A percentile compares a stretch with the other conserved stretches of the same genome.
These are phyloP conservation scores for Thermothielavioides terrestris DNA, from an alignment of 495 filamentous ascomycete genomes.

Conservation along the genomic window DNA sequence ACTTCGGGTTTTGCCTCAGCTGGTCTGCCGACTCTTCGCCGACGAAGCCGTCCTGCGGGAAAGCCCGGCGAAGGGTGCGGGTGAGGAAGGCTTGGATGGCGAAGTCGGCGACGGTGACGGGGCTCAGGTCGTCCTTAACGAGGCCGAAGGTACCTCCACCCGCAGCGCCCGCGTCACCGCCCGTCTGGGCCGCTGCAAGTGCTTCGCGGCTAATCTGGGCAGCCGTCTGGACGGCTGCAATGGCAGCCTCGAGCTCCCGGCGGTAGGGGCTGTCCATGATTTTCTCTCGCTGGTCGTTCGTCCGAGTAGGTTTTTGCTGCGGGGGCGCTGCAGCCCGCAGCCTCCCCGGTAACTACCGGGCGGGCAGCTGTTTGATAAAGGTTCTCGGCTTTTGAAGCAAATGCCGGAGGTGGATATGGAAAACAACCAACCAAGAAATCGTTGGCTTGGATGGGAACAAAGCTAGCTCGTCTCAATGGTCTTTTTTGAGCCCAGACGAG, in stretches of 20 bases:
- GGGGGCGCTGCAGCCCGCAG: too few species aligned
- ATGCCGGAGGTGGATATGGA: too few species aligned
- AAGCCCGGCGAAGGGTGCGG: conserved; percentile 42
- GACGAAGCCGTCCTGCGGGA: conserved; percentile 51
- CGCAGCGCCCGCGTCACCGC: too few species aligned
- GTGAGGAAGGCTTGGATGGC: conserved; percentile 57
- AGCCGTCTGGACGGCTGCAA: conserved; percentile 25
- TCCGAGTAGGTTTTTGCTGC: background rate
- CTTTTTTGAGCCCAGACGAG: too few species aligned
- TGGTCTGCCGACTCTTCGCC: conserved; percentile 53
- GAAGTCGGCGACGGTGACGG: conserved; percentile 62
- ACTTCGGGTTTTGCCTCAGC: conserved; percentile 39
- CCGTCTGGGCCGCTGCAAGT: conserved; percentile 18
- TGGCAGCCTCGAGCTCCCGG: conserved; percentile 26
- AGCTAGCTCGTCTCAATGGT: too few species aligned
- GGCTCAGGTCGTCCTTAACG: conserved; percentile 50
- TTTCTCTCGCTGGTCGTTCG: background rate
- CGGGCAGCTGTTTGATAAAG: too few species aligned
- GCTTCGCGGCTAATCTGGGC: conserved; percentile 31
- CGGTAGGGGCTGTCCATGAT: conserved; percentile 32
- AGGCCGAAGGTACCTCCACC: conserved; percentile 3
- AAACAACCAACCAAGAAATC: too few species aligned
- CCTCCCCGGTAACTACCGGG: too few species aligned
- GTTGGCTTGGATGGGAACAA: too few species aligned
- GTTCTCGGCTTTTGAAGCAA: too few species aligned